Evolutionary conservation across 1,284 basidiomycete genomes (phyloP), one percentile per base, ranked within the genome.

Genomic region (Heterobasidion occidentale): DNA sequence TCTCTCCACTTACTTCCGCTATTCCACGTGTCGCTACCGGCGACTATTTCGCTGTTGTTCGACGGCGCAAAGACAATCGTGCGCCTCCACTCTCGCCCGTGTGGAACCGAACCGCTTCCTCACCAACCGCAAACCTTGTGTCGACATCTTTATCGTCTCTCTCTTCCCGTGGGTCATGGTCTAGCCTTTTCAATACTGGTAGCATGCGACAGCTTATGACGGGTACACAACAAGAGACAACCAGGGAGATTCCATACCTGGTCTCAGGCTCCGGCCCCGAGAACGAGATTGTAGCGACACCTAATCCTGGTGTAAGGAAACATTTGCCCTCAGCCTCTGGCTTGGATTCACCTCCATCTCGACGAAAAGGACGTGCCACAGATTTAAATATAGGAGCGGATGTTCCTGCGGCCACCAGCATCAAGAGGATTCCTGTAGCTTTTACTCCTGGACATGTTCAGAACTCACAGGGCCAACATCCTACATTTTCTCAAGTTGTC

Each of bases 161-260:
- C 33, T 80, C 81, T 12, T 88, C 88, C 3, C 76, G 81, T 49
- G 85, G 81, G 2, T 88, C 88, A 0, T 89, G 88, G 88, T 86
- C 86, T 0, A 89, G 81, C 63, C 64, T 90, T 4, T 86, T 89
- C 65, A 84, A 81, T 56, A 70, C 84, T 1, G 79, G 77, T 9
- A 78, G 74, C 46, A 74, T 89, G 68, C 76, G 84, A 20, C 84
- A 87, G 53, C 77, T 89, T 52, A 81, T 90, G 71, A 73, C 73
- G n/a, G 38, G 38, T 9, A 78, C 79, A 36, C 68, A 77, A 48
- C 77, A 78, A 38, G 63, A 68, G 48, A 56, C 47, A 36, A 55
- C 47, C 35, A 58, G 56, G 49, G 62, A 58, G 4, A 54, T 11
- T 3, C 42, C 55, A 2, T 42, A 56, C 15, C 33, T 7, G 17